These are phyloP conservation scores for Naumovozyma baii DNA, from an alignment of 805 yeast genomes.

Conservation along the genomic window DNA sequence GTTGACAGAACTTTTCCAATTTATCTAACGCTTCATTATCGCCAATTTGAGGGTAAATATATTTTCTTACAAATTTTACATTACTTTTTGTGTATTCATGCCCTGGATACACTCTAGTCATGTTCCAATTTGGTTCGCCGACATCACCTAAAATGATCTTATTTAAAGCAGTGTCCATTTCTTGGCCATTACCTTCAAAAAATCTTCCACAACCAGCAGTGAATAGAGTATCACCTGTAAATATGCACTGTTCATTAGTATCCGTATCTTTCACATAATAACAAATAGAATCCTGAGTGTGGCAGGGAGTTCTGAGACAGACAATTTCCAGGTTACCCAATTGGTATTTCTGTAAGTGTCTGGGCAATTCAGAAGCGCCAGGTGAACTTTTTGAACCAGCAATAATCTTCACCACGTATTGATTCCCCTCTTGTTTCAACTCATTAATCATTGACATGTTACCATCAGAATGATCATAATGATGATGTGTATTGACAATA, in stretches of 20 bases:
- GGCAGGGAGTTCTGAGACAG: slow-evolving; percentile 94
- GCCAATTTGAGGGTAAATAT: slow-evolving; percentile 37
- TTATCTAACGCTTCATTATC: slow-evolving; percentile 39
- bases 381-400: slow-evolving; percentile 51
- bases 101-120: slow-evolving; percentile 77
- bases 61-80: slow-evolving; percentile 63
- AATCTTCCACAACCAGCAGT: slow-evolving; percentile 94
- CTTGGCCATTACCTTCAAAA: slow-evolving; percentile 78
- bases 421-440: slow-evolving; percentile 27
- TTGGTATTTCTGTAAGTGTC: slow-evolving; percentile 49
- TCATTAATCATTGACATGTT: slow-evolving; percentile 35
- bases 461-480: slow-evolving; percentile 90
- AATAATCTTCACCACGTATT: slow-evolving; percentile 47
- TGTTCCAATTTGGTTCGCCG: slow-evolving; percentile 21
- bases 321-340: slow-evolving; percentile 45
- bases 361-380: slow-evolving; percentile 63
- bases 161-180: slow-evolving; percentile 70
- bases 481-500: slow-evolving; percentile 94
- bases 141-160: slow-evolving; percentile 54
- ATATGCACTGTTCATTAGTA: slow-evolving; percentile 64
- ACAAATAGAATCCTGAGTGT: slow-evolving; percentile 92
- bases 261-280: slow-evolving; percentile 56
- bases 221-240: slow-evolving; percentile 94
- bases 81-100: slow-evolving; percentile 90
- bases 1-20: slow-evolving; percentile 42